phyloP scores from a whole-genome alignment of 2,329 filamentous ascomycete genomes.

The Xylaria multiplex region DNA sequence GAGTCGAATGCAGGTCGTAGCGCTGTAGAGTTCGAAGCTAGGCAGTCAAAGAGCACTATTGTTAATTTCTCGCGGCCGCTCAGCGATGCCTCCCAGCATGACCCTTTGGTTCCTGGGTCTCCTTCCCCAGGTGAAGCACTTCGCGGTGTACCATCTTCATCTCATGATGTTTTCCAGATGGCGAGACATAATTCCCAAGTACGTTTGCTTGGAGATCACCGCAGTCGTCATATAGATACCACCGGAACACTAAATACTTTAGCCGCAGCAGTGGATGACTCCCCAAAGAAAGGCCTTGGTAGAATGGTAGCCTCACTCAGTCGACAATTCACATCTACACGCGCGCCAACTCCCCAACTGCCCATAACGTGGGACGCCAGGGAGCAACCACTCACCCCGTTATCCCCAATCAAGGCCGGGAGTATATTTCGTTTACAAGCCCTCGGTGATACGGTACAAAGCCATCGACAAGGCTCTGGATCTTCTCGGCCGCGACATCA shows the following conservation, averaged over 20 bases:
- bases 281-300: constrained; percentile 26
- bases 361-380: constrained; percentile 7
- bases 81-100: constrained; percentile 33
- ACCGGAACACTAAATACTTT: constrained; percentile 25
- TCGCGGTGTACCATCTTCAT: constrained; percentile 31
- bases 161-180: constrained; percentile 34
- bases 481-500: constrained; percentile 12
- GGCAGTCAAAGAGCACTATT: constrained; percentile 14
- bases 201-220: constrained; percentile 31
- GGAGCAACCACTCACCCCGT: constrained; percentile 12
- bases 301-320: constrained; percentile 33
- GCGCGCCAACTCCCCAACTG: constrained; percentile 2
- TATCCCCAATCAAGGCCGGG: constrained; percentile 35
- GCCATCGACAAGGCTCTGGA: constrained; percentile 30
- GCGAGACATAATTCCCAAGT: constrained; percentile 26
- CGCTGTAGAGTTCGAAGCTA: constrained; percentile 16
- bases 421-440: constrained; percentile 41
- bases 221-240: constrained; percentile 30
- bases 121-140: constrained; percentile 36
- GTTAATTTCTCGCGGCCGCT: constrained; percentile 40
- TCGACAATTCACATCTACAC: constrained; percentile 27
- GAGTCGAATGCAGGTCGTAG: neutral
- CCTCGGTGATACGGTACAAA: constrained; percentile 38
- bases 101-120: constrained; percentile 26
- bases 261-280: neutral